Conservation (phyloP, 176 grass and related monocot genomes). For the Avena atlantica region DNA sequence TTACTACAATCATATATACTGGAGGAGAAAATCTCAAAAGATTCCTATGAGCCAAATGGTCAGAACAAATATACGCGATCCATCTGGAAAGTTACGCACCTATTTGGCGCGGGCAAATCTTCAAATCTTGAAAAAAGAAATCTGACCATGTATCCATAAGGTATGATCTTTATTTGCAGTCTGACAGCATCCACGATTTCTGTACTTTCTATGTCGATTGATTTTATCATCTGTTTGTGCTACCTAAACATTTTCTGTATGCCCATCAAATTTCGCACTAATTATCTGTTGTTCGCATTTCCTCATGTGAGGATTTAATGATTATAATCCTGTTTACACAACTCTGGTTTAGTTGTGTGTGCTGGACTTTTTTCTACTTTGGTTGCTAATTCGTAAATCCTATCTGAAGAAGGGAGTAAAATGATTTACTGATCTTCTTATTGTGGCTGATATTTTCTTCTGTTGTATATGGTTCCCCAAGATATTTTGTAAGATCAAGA, state of each 20-base stretch:
- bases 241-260: neutral
- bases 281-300: neutral
- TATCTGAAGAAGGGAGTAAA: neutral
- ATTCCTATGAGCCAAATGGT: constrained; percentile 69
- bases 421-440: constrained; percentile 10
- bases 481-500: constrained; percentile 79
- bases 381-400: constrained; percentile 28
- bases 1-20: constrained; percentile 31
- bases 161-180: constrained; percentile 44
- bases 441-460: constrained; percentile 29
- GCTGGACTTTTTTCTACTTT: neutral
- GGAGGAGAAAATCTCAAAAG: constrained; percentile 71
- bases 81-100: constrained; percentile 78
- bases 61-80: constrained; percentile 72
- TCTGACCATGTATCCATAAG: constrained; percentile 75
- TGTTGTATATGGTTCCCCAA: constrained; percentile 42
- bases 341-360: constrained; percentile 22
- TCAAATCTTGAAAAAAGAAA: constrained; percentile 72
- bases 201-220: constrained; percentile 11
- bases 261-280: neutral
- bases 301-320: neutral
- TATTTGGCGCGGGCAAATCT: constrained; percentile 68
- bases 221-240: constrained; percentile 28
- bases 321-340: constrained; percentile 24
- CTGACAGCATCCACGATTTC: constrained; percentile 4